These are phyloP conservation scores for Exophiala mesophila DNA, from an alignment of 2,329 filamentous ascomycete genomes.

Conservation along the genomic window DNA sequence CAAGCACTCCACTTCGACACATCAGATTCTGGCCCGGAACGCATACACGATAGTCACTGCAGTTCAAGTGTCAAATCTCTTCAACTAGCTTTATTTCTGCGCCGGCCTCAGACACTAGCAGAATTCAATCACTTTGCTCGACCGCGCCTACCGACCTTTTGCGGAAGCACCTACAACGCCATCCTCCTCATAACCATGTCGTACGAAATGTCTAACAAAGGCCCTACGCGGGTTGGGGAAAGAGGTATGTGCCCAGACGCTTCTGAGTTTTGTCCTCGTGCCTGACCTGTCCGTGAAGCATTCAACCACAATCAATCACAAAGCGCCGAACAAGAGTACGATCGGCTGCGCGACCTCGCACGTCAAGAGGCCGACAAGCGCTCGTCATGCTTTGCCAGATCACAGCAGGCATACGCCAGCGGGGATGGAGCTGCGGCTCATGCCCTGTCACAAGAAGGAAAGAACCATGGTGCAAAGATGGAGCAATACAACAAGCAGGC, in stretches of 20 bases:
- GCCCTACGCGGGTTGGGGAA: slow-evolving; percentile 31
- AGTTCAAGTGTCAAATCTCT: too few species aligned
- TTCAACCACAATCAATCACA: slow-evolving; percentile 67
- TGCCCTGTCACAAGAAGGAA: slow-evolving; percentile 76
- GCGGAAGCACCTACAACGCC: too few species aligned
- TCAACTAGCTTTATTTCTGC: too few species aligned
- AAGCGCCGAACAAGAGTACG: slow-evolving; percentile 79
- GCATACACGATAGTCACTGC: too few species aligned
- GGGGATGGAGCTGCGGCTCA: slow-evolving; percentile 84
- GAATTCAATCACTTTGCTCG: too few species aligned
- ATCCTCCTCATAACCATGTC: slow-evolving; percentile 30
- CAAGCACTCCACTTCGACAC: too few species aligned
- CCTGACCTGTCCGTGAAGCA: slow-evolving; percentile 45
- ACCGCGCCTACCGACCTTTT: too few species aligned
- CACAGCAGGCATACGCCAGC: slow-evolving; percentile 72
- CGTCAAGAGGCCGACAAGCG: slow-evolving; percentile 75
- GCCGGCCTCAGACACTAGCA: too few species aligned
- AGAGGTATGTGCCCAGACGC: slow-evolving; percentile 18
- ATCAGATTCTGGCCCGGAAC: too few species aligned
- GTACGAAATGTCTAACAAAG: slow-evolving; percentile 37
- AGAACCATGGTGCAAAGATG: slow-evolving; percentile 76
- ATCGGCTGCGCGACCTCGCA: slow-evolving; percentile 79
- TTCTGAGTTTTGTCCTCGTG: not conserved
- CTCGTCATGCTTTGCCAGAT: slow-evolving; percentile 70
- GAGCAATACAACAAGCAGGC: slow-evolving; percentile 87